Evolutionary conservation across 2,329 filamentous ascomycete genomes (phyloP).

Genomic region (Neonectria hederae): DNA sequence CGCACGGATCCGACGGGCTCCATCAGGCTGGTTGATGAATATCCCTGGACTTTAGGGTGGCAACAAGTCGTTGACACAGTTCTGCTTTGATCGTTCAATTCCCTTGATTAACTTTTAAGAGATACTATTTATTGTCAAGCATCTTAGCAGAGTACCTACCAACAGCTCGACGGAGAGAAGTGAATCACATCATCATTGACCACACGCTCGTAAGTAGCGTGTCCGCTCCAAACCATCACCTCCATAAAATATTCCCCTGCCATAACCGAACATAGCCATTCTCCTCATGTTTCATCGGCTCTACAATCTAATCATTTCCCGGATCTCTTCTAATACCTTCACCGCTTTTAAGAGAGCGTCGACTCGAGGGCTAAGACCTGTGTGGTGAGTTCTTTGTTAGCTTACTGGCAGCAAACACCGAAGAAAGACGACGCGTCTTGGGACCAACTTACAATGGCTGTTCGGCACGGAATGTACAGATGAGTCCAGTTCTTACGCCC

Average conservation of each 20-base stretch:
- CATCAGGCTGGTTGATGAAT: not conserved
- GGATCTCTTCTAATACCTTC: not conserved
- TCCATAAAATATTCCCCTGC: not conserved
- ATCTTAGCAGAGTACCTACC: not conserved
- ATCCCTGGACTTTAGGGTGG: not conserved
- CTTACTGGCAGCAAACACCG: slow-evolving; percentile 1
- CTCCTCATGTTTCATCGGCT: not conserved
- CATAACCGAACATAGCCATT: not conserved
- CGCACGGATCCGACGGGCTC: not conserved
- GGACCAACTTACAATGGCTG: slow-evolving; percentile 74
- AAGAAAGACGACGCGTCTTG: not conserved
- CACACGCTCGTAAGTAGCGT: not conserved
- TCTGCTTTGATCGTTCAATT: not conserved
- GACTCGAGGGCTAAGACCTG: slow-evolving; percentile 63
- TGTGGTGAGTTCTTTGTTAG: slow-evolving; percentile 6
- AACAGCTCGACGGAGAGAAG: not conserved
- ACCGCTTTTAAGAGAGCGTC: slow-evolving; percentile 35
- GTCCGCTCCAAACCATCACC: not conserved
- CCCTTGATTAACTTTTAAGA: too few relatives aligned
- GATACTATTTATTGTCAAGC: not conserved
- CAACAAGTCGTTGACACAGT: not conserved
- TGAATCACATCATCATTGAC: not conserved
- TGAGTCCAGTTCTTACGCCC: slow-evolving; percentile 89
- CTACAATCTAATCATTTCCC: not conserved
- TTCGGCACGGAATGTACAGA: slow-evolving; percentile 86